Conservation (phyloP, 306 rosid genomes). For the Pachyrhizus erosus region DNA sequence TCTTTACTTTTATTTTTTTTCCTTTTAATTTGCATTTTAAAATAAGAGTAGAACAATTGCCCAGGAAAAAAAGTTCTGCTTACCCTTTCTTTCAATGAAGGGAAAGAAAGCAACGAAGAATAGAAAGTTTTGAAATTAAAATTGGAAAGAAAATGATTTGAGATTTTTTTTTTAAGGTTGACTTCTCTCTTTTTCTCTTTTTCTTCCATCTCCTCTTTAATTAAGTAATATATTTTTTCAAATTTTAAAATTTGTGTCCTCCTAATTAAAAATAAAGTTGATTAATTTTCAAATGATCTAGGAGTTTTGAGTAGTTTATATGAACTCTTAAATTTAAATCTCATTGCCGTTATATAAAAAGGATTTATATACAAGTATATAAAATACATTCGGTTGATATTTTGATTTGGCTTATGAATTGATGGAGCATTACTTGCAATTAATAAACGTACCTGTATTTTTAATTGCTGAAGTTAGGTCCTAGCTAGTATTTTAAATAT, state of each 20-base stretch:
- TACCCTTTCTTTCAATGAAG: not conserved
- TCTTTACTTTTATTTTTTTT: not conserved
- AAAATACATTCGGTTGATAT: not conserved
- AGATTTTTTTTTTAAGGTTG: not conserved
- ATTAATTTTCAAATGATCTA: not conserved
- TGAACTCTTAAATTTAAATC: no score
- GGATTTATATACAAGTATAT: no score
- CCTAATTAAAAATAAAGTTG: not conserved
- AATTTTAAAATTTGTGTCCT: not conserved
- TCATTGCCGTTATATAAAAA: no score
- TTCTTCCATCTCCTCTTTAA: not conserved
- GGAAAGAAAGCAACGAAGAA: not conserved
- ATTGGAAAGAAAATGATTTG: no score
- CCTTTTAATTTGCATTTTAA: not conserved
- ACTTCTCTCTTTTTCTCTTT: no score
- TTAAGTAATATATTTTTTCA: not conserved
- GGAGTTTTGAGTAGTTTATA: no score
- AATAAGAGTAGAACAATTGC: not conserved
- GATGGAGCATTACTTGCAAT: not conserved
- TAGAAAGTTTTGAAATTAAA: not conserved
- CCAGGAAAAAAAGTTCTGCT: not conserved
- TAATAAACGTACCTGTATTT: not conserved
- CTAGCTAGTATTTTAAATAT: not conserved
- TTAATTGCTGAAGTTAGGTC: not conserved
- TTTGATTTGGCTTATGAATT: not conserved